These are phyloP conservation scores for Aureobasidium sp. DNA, from an alignment of 2,329 filamentous ascomycete genomes.

Conservation along the genomic window DNA sequence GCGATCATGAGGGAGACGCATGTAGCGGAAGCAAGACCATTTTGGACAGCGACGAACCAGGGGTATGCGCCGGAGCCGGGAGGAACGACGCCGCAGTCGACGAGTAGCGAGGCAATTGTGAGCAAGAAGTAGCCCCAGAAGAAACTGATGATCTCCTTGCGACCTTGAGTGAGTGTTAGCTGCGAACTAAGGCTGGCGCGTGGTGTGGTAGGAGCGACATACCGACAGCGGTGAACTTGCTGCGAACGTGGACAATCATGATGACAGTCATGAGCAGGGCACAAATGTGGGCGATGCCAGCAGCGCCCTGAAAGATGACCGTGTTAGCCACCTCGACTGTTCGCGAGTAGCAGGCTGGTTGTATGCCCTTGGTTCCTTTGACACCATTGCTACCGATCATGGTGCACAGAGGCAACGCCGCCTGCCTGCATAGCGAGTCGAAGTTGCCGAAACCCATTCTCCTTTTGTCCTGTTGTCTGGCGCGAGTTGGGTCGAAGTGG, in stretches of 20 bases:
- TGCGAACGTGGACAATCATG: constrained; percentile 94
- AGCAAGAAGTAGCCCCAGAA: constrained; percentile 95
- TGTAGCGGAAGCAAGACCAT: constrained; percentile 75
- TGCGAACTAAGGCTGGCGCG: background rate
- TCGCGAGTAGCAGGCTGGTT: constrained; percentile 85
- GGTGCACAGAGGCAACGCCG: constrained; percentile 79
- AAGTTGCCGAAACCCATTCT: constrained; percentile 91
- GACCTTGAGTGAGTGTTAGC: constrained; percentile 37
- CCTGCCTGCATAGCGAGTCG: constrained; percentile 73
- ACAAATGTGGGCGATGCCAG: constrained; percentile 85
- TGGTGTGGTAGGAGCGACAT: constrained; percentile 31
- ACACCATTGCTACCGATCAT: constrained; percentile 70
- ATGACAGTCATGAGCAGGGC: constrained; percentile 88
- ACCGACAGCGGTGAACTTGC: constrained; percentile 98
- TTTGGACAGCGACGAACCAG: constrained; percentile 86
- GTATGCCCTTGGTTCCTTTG: constrained; percentile 57
- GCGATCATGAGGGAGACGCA: constrained; percentile 90
- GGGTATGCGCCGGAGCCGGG: constrained; percentile 73
- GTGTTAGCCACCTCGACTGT: constrained; percentile 97
- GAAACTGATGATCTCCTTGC: constrained; percentile 73
- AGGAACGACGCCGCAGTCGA: constrained; percentile 88
- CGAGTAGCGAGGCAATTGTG: constrained; percentile 77
- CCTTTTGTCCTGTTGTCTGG: background rate
- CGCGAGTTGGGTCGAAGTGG: background rate
- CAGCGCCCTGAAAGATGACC: constrained; percentile 92